Evolutionary conservation across 106 monocot species (phyloP), one percentile per base, ranked within the genome.

Genomic region (Acorus calamus): DNA sequence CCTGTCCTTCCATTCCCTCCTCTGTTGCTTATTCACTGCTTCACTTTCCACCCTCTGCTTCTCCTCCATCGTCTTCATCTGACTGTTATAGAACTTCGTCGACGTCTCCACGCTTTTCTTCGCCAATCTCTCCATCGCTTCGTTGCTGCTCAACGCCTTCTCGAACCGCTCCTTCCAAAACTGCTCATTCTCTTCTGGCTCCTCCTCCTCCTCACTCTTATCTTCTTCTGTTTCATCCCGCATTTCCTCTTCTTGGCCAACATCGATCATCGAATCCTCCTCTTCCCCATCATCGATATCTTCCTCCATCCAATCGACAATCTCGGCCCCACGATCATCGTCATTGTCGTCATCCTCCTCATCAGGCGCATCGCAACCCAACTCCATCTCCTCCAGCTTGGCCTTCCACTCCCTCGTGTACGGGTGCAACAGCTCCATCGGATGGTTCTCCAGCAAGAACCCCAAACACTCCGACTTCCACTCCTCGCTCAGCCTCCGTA

Each of bases 341-440:
- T 14, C 66, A 2, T 84, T 28, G 28, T 28, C 89, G 50, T 52
- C 71, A 49, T 81, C 87, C 44, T 75, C 82, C 46, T 82, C 87
- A 64, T 94, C 87, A 3, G 89, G 89, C 0, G 86, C 94, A 73
- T 96, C 96, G 50, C 90, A 87, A 9, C 90, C 96, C 11, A 91
- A 63, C 64, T 96, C 90, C 73, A 87, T 69, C 67, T 91, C 96
- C 78, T 96, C 96, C 45, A 91, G 61, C 80, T 87, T 96, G n/a
- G 74, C 70, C 83, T 96, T 96, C 90, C 90, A 96, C 63, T 91
- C 96, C 78, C 77, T 78, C 2, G 96, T 96, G 54, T 85, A 98
- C 0, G 96, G 96, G 50, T 98, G 96, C 59, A 98, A 71, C 6
- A 98, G 73, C 69, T 98, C 96, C 74, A 75, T 59, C 3, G 91